phyloP scores from a whole-genome alignment of 768 basidiomycete genomes.

The Serendipita sp. region DNA sequence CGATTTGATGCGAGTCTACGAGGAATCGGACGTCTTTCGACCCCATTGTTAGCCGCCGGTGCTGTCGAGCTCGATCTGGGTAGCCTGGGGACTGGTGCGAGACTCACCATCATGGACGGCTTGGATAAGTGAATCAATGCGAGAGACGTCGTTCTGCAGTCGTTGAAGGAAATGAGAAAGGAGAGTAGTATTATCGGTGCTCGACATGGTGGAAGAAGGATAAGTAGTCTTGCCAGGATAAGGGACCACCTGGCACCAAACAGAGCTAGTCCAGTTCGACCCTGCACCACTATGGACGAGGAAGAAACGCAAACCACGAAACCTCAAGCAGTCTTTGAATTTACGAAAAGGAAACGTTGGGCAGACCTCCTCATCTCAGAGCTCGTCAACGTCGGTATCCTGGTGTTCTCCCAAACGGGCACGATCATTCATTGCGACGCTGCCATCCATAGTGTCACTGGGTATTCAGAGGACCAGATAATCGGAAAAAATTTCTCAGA shows the following conservation, averaged over 20 bases:
- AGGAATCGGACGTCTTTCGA: not conserved
- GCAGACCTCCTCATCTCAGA: conserved; percentile 64
- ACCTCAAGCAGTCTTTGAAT: conserved; percentile 37
- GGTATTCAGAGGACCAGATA: conserved; percentile 60
- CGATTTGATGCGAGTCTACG: not conserved
- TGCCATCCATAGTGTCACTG: conserved; percentile 53
- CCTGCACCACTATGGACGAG: conserved; percentile 1
- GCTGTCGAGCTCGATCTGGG: not conserved
- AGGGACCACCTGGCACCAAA: not conserved
- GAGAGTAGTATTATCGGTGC: not conserved
- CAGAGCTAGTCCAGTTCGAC: not conserved
- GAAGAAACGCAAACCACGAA: not conserved
- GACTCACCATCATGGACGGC: not conserved
- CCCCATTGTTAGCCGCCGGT: not conserved
- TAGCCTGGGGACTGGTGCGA: not conserved
- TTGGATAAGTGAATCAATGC: conserved; percentile 7
- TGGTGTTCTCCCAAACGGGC: conserved; percentile 47
- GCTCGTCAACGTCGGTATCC: conserved; percentile 51
- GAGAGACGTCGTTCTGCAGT: not conserved
- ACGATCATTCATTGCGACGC: conserved; percentile 55
- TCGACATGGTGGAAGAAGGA: not conserved
- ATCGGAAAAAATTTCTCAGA: conserved; percentile 50
- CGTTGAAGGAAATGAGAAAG: conserved; percentile 1
- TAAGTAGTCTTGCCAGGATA: not conserved
- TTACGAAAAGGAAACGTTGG: conserved; percentile 78